A percentile compares a stretch with the other conserved stretches of the same genome.
Evolutionary conservation across 129 eudicot species (phyloP).

Genomic region (Chrysanthemum makinoi): DNA sequence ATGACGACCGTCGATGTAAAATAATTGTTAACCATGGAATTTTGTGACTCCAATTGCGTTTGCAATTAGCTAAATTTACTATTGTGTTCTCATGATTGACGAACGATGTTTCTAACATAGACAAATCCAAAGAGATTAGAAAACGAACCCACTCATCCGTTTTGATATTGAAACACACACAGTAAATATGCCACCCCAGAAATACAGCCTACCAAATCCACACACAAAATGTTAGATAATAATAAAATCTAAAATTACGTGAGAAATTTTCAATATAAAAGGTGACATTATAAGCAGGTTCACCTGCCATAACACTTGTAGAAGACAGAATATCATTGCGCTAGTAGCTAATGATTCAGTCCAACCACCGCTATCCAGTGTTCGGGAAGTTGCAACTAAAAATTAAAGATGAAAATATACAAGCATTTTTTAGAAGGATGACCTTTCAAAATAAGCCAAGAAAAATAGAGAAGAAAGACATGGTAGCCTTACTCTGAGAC

Average conservation of each 20-base stretch:
- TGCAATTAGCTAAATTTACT: not conserved
- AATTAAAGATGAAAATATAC: slow-evolving; percentile 12
- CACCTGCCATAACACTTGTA: slow-evolving; percentile 87
- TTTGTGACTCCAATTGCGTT: too few species aligned
- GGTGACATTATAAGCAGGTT: not conserved
- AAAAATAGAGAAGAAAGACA: slow-evolving; percentile 2
- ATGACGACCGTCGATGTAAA: too few species aligned
- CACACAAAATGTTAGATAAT: slow-evolving; percentile 12
- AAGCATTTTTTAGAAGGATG: slow-evolving; percentile 5
- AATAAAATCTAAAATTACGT: not conserved
- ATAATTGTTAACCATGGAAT: too few species aligned
- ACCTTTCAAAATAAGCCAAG: not conserved
- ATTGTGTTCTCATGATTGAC: not conserved
- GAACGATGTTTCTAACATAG: not conserved
- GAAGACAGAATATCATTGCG: slow-evolving; percentile 59
- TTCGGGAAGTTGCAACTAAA: slow-evolving; percentile 36
- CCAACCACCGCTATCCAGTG: slow-evolving; percentile 23
- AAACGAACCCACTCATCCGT: slow-evolving; percentile 79
- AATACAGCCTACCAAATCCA: slow-evolving; percentile 46
- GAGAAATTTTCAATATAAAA: not conserved
- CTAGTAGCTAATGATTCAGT: slow-evolving; percentile 45
- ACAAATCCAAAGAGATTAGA: slow-evolving; percentile 5
- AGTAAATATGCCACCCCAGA: slow-evolving; percentile 62
- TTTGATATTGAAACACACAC: slow-evolving; percentile 67
- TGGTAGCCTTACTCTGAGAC: slow-evolving; percentile 49